Conservation (phyloP, 1,139 yeast genomes). For the Yamadazyma conglobata region DNA sequence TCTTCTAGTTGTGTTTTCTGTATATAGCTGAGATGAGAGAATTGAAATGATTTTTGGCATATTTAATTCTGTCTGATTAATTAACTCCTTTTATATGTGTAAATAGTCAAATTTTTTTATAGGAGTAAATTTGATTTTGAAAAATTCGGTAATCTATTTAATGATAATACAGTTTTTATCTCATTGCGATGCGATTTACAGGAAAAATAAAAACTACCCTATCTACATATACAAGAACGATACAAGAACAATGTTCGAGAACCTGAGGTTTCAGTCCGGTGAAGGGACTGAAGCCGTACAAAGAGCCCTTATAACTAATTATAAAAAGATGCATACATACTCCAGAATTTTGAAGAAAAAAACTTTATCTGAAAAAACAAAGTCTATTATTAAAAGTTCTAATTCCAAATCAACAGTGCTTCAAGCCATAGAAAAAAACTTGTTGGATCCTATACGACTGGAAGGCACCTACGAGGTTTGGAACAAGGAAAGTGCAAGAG, state of each 20-base stretch:
- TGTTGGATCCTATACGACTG: conserved; percentile 20
- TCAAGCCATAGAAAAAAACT: conserved; percentile 16
- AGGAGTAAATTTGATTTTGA: conserved; percentile 2
- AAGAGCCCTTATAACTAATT: conserved; percentile 2
- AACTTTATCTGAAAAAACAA: conserved; percentile 9
- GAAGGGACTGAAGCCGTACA: neutral
- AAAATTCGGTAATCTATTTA: neutral
- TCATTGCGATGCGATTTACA: conserved; percentile 5
- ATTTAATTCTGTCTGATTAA: too few species aligned
- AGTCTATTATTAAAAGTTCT: conserved; percentile 12
- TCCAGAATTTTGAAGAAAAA: conserved; percentile 6
- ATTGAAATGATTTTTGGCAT: too few species aligned
- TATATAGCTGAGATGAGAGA: too few species aligned
- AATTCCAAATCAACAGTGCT: conserved; percentile 15
- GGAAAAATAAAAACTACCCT: neutral
- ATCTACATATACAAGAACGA: neutral
- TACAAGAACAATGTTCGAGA: conserved; percentile 3
- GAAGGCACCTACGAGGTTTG: conserved; percentile 31
- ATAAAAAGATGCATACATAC: conserved; percentile 5
- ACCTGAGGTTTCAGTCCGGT: neutral
- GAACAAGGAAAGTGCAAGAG: conserved; percentile 6
- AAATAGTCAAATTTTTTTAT: conserved; percentile 5
- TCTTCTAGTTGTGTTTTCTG: too few species aligned
- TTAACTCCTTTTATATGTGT: conserved; percentile 6
- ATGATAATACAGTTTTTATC: neutral